Conservation (phyloP, 2,329 filamentous ascomycete species). For the Colletotrichum tropicale region DNA sequence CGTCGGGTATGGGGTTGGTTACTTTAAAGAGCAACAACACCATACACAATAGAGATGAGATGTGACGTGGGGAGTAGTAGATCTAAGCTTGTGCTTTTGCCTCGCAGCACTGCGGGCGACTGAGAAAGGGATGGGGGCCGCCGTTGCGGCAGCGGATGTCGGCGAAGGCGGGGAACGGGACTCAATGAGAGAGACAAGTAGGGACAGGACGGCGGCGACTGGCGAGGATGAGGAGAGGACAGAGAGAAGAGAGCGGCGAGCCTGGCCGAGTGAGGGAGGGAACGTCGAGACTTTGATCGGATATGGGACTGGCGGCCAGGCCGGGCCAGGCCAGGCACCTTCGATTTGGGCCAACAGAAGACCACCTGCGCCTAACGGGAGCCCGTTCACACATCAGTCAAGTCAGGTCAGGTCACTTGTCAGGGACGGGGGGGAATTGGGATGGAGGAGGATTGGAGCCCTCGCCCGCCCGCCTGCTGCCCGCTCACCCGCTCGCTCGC, state of each 20-base stretch:
- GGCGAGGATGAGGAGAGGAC: conserved; percentile 5
- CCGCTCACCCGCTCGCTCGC: not conserved
- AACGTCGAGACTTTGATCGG: conserved; percentile 19
- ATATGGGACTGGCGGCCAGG: conserved; percentile 14
- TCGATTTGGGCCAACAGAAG: not conserved
- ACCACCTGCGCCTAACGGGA: not conserved
- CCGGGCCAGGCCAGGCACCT: conserved; percentile 1
- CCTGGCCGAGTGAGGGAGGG: conserved; percentile 12
- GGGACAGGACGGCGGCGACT: not conserved
- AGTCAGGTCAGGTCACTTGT: not conserved
- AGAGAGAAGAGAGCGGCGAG: conserved; percentile 12
- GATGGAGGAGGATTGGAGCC: not conserved
- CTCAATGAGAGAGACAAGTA: conserved; percentile 8
- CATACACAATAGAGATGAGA: conserved; percentile 7
- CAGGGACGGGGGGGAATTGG: not conserved
- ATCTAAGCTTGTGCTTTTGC: not conserved
- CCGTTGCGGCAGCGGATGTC: conserved; percentile 11
- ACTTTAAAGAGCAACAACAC: conserved; percentile 16
- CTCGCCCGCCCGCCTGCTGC: not conserved
- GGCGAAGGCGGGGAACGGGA: conserved; percentile 9
- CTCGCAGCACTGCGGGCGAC: not conserved
- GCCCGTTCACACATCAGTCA: not conserved
- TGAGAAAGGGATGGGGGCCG: not conserved
- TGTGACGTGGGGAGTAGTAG: conserved; percentile 10
- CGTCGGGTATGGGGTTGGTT: conserved; percentile 14